Conservation (phyloP, 352 stramenopile species). For the Pythium graminicola region DNA sequence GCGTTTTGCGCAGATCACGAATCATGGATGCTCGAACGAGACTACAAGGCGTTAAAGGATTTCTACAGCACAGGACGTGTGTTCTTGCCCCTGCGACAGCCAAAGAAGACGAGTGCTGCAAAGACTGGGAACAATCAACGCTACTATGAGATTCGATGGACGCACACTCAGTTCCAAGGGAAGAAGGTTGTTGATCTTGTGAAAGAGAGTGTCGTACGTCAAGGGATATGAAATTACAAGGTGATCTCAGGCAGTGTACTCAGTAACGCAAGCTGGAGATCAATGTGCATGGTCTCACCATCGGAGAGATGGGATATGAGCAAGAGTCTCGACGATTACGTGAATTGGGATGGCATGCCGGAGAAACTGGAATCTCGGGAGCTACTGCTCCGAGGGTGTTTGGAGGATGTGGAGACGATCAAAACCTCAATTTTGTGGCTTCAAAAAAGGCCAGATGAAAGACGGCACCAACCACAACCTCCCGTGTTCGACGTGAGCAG, state of each 20-base stretch:
- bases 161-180: constrained; percentile 11
- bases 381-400: background rate
- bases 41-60: constrained; percentile 10
- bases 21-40: constrained; percentile 3
- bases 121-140: too few species aligned
- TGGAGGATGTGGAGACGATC: constrained; percentile 7
- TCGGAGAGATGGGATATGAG: constrained; percentile 3
- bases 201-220: background rate
- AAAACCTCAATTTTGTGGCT: constrained; percentile 13
- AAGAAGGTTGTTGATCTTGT: constrained; percentile 10
- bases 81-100: too few species aligned
- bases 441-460: constrained; percentile 1
- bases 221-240: constrained; percentile 9
- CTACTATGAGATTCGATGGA: constrained; percentile 10
- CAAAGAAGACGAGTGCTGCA: too few species aligned
- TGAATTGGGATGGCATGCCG: constrained; percentile 7
- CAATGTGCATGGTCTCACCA: constrained; percentile 6
- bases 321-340: constrained; percentile 12
- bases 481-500: constrained; percentile 8
- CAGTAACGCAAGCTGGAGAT: constrained; percentile 14
- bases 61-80: constrained; percentile 6
- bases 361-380: constrained; percentile 8
- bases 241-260: constrained; percentile 1
- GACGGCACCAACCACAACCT: too few species aligned
- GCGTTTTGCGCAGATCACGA: constrained; percentile 19